Percentiles rank a stretch among this genome's conserved stretches.
phyloP scores from a whole-genome alignment of 2,329 filamentous ascomycete genomes.

The Botrytis deweyae region DNA sequence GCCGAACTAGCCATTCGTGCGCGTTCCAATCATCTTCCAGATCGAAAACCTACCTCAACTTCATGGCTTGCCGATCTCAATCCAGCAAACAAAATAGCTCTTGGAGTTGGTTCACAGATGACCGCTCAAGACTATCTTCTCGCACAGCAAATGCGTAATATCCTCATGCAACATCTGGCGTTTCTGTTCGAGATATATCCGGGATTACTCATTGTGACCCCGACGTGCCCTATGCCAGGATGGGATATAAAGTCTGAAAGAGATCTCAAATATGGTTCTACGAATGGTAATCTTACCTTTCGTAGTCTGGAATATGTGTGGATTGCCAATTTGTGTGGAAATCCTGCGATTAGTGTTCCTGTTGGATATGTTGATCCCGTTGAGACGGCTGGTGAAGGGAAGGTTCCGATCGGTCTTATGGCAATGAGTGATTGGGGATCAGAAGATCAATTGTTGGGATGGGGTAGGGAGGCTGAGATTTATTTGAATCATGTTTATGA shows the following conservation, averaged over 20 bases:
- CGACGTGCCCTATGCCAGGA: constrained; percentile 72
- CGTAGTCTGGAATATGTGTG: constrained; percentile 82
- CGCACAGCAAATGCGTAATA: constrained; percentile 68
- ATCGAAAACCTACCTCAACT: not conserved
- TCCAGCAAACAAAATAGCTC: constrained; percentile 66
- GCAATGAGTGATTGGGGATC: constrained; percentile 66
- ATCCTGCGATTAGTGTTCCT: constrained; percentile 71
- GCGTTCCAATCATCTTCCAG: constrained; percentile 30
- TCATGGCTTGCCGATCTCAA: constrained; percentile 57
- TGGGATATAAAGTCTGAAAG: constrained; percentile 62
- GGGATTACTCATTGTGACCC: constrained; percentile 74
- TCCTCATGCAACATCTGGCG: constrained; percentile 77
- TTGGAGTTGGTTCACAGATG: constrained; percentile 63
- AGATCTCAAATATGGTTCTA: constrained; percentile 67
- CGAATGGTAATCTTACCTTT: constrained; percentile 70
- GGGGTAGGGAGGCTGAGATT: constrained; percentile 56
- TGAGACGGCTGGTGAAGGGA: constrained; percentile 48
- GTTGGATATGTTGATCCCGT: constrained; percentile 61
- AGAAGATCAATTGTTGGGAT: constrained; percentile 61
- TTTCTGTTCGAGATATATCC: constrained; percentile 68
- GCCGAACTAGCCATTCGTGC: constrained; percentile 59
- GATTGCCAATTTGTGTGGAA: constrained; percentile 78
- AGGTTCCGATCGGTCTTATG: constrained; percentile 60
- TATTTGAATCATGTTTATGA: constrained; percentile 52
- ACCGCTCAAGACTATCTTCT: constrained; percentile 68